Conservation (phyloP, 108 stramenopile genomes). For the Cyclotella distinguenda region DNA sequence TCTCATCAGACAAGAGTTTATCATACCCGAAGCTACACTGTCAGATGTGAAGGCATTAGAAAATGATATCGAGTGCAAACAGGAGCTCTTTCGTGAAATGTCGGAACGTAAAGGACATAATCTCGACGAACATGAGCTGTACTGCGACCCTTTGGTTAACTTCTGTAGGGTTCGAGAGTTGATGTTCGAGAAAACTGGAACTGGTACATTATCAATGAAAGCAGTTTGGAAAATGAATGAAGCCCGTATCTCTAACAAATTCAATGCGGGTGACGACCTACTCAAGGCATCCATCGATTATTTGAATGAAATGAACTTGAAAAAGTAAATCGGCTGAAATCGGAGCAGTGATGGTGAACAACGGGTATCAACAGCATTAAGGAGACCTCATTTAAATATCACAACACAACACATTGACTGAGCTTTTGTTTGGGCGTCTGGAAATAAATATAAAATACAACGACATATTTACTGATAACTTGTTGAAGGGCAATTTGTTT, state of each 20-base stretch:
- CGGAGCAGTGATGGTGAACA: no score
- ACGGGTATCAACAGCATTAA: background rate
- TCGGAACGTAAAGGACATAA: slow-evolving; percentile 16
- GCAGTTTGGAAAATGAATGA: no score
- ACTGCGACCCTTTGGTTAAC: slow-evolving; percentile 32
- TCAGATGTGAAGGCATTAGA: slow-evolving; percentile 9
- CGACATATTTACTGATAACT: no score
- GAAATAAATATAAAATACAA: no score
- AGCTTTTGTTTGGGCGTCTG: no score
- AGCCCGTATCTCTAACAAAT: background rate
- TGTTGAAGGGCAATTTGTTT: no score
- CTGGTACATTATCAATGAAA: no score
- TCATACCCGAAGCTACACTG: slow-evolving; percentile 5
- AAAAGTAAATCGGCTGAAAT: background rate
- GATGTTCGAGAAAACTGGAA: slow-evolving; percentile 1
- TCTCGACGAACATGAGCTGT: slow-evolving; percentile 14
- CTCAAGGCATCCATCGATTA: slow-evolving; percentile 3
- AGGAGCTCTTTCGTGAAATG: slow-evolving; percentile 26
- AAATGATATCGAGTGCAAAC: slow-evolving; percentile 17
- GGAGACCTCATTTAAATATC: no score
- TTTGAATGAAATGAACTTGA: background rate
- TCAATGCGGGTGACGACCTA: slow-evolving; percentile 9
- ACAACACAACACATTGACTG: no score
- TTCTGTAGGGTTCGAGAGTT: slow-evolving; percentile 15
- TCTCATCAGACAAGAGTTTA: slow-evolving; percentile 26